A percentile compares a stretch with the other conserved stretches of the same genome.
These are phyloP conservation scores for Lepiota venenata DNA, from an alignment of 768 basidiomycete genomes.

Conservation along the genomic window DNA sequence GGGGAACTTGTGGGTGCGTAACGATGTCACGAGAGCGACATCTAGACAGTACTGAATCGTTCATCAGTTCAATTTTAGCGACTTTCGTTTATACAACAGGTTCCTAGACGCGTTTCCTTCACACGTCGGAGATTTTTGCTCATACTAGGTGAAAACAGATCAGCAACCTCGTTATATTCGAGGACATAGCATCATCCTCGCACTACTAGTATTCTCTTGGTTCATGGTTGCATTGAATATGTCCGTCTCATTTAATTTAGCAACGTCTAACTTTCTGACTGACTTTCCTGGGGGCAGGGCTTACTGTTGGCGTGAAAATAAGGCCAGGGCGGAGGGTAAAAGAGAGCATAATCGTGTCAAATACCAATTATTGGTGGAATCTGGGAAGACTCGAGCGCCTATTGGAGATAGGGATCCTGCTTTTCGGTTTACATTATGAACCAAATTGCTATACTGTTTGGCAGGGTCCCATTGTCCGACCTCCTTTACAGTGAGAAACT, in stretches of 20 bases:
- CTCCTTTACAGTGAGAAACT: too few species aligned
- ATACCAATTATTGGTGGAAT: conserved; percentile 3
- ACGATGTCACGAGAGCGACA: background rate
- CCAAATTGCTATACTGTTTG: too few species aligned
- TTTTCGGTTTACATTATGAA: conserved; percentile 5
- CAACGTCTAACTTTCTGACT: background rate
- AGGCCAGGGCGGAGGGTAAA: conserved; percentile 7
- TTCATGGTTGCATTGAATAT: conserved; percentile 1
- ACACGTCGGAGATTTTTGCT: background rate
- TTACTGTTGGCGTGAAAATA: conserved; percentile 8
- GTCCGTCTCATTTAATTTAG: background rate
- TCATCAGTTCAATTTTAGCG: conserved; percentile 4
- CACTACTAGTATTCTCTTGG: conserved; percentile 1
- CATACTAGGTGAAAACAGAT: background rate
- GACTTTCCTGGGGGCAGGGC: background rate
- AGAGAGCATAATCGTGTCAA: background rate
- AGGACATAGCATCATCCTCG: conserved; percentile 2
- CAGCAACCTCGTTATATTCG: conserved; percentile 2
- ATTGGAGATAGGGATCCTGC: conserved; percentile 9
- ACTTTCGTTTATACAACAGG: conserved; percentile 11
- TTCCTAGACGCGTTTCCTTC: background rate
- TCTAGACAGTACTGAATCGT: background rate
- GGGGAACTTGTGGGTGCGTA: conserved; percentile 2
- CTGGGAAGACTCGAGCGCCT: conserved; percentile 7
- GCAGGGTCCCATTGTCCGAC: too few species aligned